Percentiles rank a stretch among this genome's conserved stretches.
These are phyloP conservation scores for Petunia secreta DNA, from an alignment of 257 asterid species.

Conservation along the genomic window DNA sequence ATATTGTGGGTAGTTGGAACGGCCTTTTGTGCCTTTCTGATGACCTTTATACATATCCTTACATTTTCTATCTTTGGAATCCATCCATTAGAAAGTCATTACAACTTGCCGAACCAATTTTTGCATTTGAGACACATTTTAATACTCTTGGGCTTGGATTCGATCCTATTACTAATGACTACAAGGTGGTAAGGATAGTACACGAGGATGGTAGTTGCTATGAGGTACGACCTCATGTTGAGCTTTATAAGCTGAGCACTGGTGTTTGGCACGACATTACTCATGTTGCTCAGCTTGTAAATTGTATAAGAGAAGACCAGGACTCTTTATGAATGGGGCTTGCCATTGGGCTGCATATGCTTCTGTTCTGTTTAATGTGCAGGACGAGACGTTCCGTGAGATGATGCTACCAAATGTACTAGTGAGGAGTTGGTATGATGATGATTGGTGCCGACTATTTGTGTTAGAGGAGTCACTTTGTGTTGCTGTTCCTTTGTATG, in stretches of 20 bases:
- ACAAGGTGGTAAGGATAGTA: neutral
- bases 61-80: neutral
- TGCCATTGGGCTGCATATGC: too few species aligned
- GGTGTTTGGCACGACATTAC: neutral
- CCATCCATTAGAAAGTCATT: neutral
- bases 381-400: neutral
- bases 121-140: too few species aligned
- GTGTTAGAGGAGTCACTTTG: neutral
- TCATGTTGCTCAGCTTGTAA: too few species aligned
- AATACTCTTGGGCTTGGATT: too few species aligned
- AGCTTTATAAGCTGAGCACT: neutral
- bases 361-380: neutral
- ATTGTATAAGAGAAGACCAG: too few species aligned
- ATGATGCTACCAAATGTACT: neutral
- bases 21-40: neutral
- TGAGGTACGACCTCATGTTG: too few species aligned
- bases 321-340: neutral
- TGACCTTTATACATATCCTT: neutral
- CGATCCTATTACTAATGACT: neutral
- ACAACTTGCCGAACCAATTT: neutral
- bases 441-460: neutral
- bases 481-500: neutral
- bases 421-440: neutral
- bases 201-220: neutral
- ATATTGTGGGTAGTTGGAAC: neutral